Evolutionary conservation across 768 basidiomycete genomes (phyloP), one percentile per base, ranked within the genome.

Genomic region (Hypholoma sublateritium): DNA sequence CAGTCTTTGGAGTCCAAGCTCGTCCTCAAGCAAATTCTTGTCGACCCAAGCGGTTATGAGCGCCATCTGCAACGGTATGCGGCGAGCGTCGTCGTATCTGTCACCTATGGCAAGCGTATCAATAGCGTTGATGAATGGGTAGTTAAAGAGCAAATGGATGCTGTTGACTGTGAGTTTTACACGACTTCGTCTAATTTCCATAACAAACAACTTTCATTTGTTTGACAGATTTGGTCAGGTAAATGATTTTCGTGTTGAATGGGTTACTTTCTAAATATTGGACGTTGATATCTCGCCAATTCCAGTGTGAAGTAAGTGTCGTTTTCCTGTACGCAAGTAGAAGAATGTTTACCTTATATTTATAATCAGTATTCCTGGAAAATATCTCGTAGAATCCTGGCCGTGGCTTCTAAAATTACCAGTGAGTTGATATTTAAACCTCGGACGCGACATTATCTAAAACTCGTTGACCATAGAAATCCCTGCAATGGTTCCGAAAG

Each of bases 1-100:
- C 80, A 82, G 55, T 76, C 75, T 16, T 64, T 80, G 4, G 81
- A 81, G 62, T 79, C 78, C 1, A 77, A 76, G 44, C 62, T 80
- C 8, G 65, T 76, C 13, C 59, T 82, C 59, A 67, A 73, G 19
- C 72, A 82, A 45, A 62, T 81, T 34, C 57, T 78, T 7, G 64
- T 69, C 19, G 67, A 75, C 3, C 79, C 79, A 1, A 65, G 68
- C 48, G 59, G 70, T 14, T 78, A 72, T 55, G 75, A 78, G 51
- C 67, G 68, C 11, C 76, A 79, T 64, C 48, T 80, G 4, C 73
- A 77, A 61, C 70, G 78, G 74, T 80, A 70, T 58, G 74, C 80
- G 11, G 79, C 77, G 2, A 79, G 77, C 39, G 75, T 80, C 6
- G 75, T 74, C 2, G 74, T 75, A 0, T 75, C 77, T 13, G 72